Evolutionary conservation across 768 basidiomycete genomes (phyloP).

Genomic region (Podaxis sp.): DNA sequence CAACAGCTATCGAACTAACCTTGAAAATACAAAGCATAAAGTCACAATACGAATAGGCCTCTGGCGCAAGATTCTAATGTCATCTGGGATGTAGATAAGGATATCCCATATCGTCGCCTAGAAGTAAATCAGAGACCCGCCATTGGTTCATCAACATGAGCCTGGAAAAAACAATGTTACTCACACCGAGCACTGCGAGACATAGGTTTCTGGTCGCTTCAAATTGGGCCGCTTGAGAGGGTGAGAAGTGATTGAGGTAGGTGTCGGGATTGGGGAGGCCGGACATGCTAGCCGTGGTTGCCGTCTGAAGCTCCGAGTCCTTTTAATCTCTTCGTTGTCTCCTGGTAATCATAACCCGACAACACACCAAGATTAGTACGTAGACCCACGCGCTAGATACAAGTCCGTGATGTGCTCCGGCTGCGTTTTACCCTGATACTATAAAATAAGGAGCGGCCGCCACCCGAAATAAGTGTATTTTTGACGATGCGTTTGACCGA

Average conservation of each 20-base stretch:
- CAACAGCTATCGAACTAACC: neutral
- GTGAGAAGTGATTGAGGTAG: constrained; percentile 1
- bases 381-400: no score
- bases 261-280: neutral
- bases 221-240: neutral
- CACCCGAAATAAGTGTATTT: no score
- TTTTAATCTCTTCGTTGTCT: no score
- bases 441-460: no score
- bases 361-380: no score
- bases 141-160: neutral
- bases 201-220: neutral
- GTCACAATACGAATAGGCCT: neutral
- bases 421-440: no score
- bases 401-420: no score
- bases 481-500: no score
- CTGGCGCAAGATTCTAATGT: constrained; percentile 6
- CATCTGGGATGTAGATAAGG: constrained; percentile 7
- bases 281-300: neutral
- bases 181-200: neutral
- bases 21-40: constrained; percentile 1
- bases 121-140: neutral
- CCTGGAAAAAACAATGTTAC: neutral
- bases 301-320: no score
- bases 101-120: constrained; percentile 9
- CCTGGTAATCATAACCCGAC: no score